phyloP scores from a whole-genome alignment of 805 yeast species.

The Ogataea haglerorum region DNA sequence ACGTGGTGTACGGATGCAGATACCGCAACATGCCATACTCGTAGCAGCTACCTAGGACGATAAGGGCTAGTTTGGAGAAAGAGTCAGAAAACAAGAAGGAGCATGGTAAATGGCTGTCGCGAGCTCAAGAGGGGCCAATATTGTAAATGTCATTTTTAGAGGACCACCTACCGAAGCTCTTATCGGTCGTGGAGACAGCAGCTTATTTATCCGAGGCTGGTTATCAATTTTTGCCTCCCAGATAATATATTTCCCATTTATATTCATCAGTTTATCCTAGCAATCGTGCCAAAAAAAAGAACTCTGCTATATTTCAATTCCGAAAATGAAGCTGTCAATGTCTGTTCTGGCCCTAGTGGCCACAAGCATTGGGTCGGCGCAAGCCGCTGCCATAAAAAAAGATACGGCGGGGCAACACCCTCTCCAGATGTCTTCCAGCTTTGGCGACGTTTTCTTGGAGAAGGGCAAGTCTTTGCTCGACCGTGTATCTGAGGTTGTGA shows the following conservation, averaged over 20 bases:
- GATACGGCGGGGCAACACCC: constrained; percentile 11
- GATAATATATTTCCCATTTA: not conserved
- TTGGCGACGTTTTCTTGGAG: not conserved
- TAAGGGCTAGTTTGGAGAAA: no score
- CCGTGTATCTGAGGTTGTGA: constrained; percentile 49
- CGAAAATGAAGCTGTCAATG: constrained; percentile 5
- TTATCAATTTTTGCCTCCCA: constrained; percentile 9
- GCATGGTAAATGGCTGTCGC: no score
- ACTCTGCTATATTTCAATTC: not conserved
- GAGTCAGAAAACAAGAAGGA: no score
- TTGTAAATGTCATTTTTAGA: no score
- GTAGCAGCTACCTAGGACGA: no score
- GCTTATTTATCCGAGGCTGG: constrained; percentile 2
- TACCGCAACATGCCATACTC: no score
- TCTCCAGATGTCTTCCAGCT: constrained; percentile 1
- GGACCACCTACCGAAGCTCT: not conserved
- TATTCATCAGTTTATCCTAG: not conserved
- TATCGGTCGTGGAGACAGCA: not conserved
- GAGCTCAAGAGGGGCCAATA: no score
- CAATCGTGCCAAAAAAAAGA: constrained; percentile 1
- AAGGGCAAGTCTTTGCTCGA: constrained; percentile 26
- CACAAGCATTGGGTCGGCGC: constrained; percentile 3
- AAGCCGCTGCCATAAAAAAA: constrained; percentile 7
- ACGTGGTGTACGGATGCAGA: constrained; percentile 3
- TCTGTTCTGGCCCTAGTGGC: constrained; percentile 12